These are phyloP conservation scores for Pistacia atlantica DNA, from an alignment of 345 rosid genomes.

Conservation along the genomic window DNA sequence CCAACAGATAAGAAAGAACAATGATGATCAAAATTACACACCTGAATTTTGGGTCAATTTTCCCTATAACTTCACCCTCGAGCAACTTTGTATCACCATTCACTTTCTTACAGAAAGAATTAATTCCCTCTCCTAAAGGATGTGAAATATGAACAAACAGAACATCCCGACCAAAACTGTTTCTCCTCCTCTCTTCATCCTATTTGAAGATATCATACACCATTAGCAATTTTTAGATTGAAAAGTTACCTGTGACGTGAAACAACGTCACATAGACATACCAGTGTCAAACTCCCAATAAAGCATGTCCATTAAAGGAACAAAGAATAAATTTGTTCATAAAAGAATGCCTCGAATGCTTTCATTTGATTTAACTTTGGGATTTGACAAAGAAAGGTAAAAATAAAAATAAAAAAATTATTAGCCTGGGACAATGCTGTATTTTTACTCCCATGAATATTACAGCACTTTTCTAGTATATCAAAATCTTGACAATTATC, in stretches of 20 bases:
- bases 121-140: conserved; percentile 19
- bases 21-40: not conserved
- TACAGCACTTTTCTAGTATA: not conserved
- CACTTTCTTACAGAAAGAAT: conserved; percentile 3
- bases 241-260: not conserved
- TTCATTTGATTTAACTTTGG: not conserved
- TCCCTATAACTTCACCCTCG: not conserved
- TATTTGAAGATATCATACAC: conserved; percentile 5
- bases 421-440: not conserved
- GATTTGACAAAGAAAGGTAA: not conserved
- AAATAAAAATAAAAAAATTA: not conserved
- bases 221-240: not conserved
- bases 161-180: conserved; percentile 24
- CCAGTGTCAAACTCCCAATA: too few species aligned
- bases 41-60: conserved; percentile 34
- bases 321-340: too few species aligned
- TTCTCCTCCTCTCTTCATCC: conserved; percentile 40
- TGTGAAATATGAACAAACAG: conserved; percentile 30
- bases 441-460: not conserved
- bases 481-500: not conserved
- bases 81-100: not conserved
- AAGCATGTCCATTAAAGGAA: too few species aligned
- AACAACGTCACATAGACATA: too few species aligned
- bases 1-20: not conserved
- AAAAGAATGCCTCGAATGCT: not conserved